These are phyloP conservation scores for Picea sitchensis DNA, from an alignment of 75 land plant genomes.

Conservation along the genomic window DNA sequence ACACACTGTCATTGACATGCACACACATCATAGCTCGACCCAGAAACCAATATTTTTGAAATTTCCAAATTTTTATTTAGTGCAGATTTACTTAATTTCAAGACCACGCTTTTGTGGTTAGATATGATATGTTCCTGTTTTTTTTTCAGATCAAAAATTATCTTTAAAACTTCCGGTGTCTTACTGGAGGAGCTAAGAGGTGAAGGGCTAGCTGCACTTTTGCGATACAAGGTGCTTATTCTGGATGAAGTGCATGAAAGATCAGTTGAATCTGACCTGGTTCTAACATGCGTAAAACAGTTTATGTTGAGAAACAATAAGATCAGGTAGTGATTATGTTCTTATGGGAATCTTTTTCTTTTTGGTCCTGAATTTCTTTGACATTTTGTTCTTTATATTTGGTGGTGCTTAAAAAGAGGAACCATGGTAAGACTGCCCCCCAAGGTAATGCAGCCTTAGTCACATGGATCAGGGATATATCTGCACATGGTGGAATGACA, in stretches of 20 bases:
- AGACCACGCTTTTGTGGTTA: not conserved
- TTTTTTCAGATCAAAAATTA: slow-evolving; percentile 64
- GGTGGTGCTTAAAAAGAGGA: not conserved
- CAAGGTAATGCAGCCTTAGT: not conserved
- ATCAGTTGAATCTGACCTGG: slow-evolving; percentile 90
- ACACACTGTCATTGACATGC: too few species aligned
- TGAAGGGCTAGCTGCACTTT: slow-evolving; percentile 61
- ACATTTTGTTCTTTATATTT: not conserved
- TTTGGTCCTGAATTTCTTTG: not conserved
- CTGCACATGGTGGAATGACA: not conserved
- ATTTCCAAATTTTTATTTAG: not conserved
- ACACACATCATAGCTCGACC: too few species aligned
- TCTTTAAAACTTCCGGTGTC: slow-evolving; percentile 91
- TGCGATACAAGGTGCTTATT: slow-evolving; percentile 69
- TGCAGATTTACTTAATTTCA: not conserved
- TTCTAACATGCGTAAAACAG: slow-evolving; percentile 83
- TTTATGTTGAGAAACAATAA: slow-evolving; percentile 64
- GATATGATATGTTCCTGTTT: slow-evolving; percentile 6
- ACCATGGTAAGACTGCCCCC: not conserved
- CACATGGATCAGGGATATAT: not conserved
- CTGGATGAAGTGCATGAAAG: slow-evolving; percentile 98
- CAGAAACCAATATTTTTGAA: too few species aligned
- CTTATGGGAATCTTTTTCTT: not conserved
- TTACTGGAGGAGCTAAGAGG: slow-evolving; percentile 80
- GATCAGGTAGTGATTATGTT: slow-evolving; percentile 45